Evolutionary conservation across 129 eudicot genomes (phyloP).

Genomic region (Pseudognaphalium luteoalbum): DNA sequence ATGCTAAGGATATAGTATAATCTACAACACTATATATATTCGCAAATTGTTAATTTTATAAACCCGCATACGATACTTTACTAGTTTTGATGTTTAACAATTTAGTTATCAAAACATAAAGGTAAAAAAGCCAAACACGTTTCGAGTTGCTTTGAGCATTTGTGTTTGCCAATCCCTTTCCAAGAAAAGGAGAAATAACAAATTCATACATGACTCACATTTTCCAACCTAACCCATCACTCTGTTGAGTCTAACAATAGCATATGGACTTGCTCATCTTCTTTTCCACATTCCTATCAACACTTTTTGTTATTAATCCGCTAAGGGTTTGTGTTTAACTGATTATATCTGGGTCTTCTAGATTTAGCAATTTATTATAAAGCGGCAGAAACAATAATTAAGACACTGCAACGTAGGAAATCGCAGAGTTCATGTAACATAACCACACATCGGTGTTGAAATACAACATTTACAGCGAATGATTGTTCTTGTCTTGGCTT

Average conservation of each 20-base stretch:
- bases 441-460: neutral
- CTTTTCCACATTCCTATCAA: neutral
- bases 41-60: no score
- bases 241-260: neutral
- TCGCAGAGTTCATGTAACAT: neutral
- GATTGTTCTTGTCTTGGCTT: neutral
- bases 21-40: no score
- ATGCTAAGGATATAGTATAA: no score
- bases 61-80: no score
- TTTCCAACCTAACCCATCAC: slow-evolving; percentile 3
- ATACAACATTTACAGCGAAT: neutral
- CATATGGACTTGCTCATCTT: neutral
- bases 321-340: no score
- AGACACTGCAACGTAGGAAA: neutral
- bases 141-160: slow-evolving; percentile 6
- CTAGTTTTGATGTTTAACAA: neutral
- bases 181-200: slow-evolving; percentile 3
- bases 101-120: no score
- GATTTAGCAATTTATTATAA: neutral
- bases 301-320: neutral
- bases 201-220: slow-evolving; percentile 4
- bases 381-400: neutral
- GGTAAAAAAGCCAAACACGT: neutral
- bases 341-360: neutral
- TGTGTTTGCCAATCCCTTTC: slow-evolving; percentile 4